Percentiles rank a stretch among this genome's conserved stretches.
Evolutionary conservation across 2,329 filamentous ascomycete genomes (phyloP).

Genomic region (Talaromyces sp.): DNA sequence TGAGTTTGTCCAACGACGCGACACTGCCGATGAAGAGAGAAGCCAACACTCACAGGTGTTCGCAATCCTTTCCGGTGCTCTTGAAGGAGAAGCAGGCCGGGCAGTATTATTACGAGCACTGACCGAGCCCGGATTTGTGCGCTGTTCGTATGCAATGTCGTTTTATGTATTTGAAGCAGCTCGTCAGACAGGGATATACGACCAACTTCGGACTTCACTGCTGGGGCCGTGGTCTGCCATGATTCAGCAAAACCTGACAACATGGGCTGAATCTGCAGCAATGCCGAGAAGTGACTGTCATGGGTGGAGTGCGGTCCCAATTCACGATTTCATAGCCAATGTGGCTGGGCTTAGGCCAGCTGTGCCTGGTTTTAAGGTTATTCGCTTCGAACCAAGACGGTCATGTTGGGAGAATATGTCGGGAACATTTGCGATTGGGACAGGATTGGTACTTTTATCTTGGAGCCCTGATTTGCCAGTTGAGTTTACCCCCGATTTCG

Average conservation of each 20-base stretch:
- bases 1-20: background rate
- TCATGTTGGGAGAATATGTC: background rate
- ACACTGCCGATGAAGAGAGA: constrained; percentile 12
- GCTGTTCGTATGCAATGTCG: constrained; percentile 35
- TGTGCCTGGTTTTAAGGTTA: constrained; percentile 8
- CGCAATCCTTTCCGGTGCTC: constrained; percentile 15
- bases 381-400: background rate
- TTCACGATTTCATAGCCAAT: constrained; percentile 34
- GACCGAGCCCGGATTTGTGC: constrained; percentile 21
- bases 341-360: constrained; percentile 11
- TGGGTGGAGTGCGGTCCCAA: constrained; percentile 39
- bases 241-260: constrained; percentile 34
- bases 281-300: constrained; percentile 41
- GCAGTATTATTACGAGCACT: constrained; percentile 19
- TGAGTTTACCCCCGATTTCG: too few relatives aligned
- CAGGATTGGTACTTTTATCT: too few relatives aligned
- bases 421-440: background rate
- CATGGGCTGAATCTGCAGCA: constrained; percentile 41
- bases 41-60: constrained; percentile 22
- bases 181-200: constrained; percentile 28
- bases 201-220: constrained; percentile 25
- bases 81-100: constrained; percentile 12
- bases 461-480: too few relatives aligned
- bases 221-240: constrained; percentile 35
- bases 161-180: constrained; percentile 37